Evolutionary conservation across 495 filamentous ascomycete species (phyloP), one percentile per base, ranked within the genome.

Genomic region (Podospora didyma): DNA sequence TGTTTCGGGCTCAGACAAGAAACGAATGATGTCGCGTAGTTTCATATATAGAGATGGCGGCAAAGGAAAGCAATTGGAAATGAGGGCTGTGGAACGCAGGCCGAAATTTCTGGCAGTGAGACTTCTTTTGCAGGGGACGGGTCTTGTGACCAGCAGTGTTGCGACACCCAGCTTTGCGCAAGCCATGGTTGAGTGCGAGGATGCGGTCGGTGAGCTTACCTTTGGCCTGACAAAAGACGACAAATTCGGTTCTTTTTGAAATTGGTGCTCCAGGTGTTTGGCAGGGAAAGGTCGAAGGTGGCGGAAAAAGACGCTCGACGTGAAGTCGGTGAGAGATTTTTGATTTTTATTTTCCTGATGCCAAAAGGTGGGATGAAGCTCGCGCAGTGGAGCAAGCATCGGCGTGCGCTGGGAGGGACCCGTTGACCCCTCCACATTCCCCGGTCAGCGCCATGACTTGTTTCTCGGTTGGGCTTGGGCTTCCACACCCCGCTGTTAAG

Each of bases 1-100:
- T n/a, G n/a, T n/a, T 69, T 89, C 90, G 66, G 92, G 93, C 80
- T 95, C 95, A 59, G 90, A 96, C 61, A 97, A 83, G 78, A 96
- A 92, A 78, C 90, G 89, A 67, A 97, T 83, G 63, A 96, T 86
- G 73, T 96, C 91, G 78, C 85, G 86, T 73, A 85, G 86, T 86
- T 83, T 93, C 93, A 96, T 97, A 82, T 82, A 47, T 26, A 12
- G 48, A 21, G 26, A 41, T 26, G 42, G 21, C n/a, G n/a, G 47
- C 51, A 17, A 37, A 14, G 16, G 46, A 49, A 46, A 24, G 35
- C 23, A 45, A 42, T 31, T 20, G 28, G 19, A 17, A 35, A 16
- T 14, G 3, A 20, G 10, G 4, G 49, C 50, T 26, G 1, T 49
- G 9, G 34, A 19, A 17, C 34, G 21, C 20, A 24, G 19, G 17